Evolutionary conservation across 208 protist species (phyloP), one percentile per base, ranked within the genome.

Genomic region (Naegleria lovaniensis): DNA sequence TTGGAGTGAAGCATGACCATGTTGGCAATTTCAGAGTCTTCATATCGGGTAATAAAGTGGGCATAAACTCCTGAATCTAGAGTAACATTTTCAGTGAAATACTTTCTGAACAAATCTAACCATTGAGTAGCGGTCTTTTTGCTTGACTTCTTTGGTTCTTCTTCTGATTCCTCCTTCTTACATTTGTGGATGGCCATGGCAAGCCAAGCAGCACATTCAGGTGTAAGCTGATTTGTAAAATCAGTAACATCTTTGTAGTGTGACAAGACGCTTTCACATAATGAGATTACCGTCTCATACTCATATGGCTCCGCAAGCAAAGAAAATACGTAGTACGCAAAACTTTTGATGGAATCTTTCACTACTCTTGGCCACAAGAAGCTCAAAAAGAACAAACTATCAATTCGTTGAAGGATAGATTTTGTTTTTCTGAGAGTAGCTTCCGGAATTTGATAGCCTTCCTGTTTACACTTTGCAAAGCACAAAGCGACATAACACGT

Each of bases 1-100:
- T 52, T 13, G 0, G 41, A 55, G 19, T 87, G 84, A 29, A 87
- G 84, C 84, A 87, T 87, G 39, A 87, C 84, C 41, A 55, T 48
- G 29, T 87, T 9, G n/a, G 25, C 41, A 85, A 25, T 9, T 41
- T 85, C 13, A 87, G 48, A 36, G 11, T 87, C 84, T 39, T 39
- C 84, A 52, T 87, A 87, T n/a, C 22, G 15, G 2, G 84, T 87
- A 33, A 55, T 36, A 38, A 87, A 87, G 2, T n/a, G 9, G 0
- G 84, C 84, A 87, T 36, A 48, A 5, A 48, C 22, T 13, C 36
- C 40, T 22, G 84, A 38, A 6, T 87, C 84, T 36, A 38, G 48
- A 5, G 41, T 39, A 1, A 16, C 11, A 36, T 87, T 87, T 52
- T n/a, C 16, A 1, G 33, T n/a, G 29, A 48, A 36, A 33, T 87